Percentiles rank a stretch among this genome's conserved stretches.
Evolutionary conservation across 352 stramenopile species (phyloP).

Genomic region (Phytopythium chamaehyphon): DNA sequence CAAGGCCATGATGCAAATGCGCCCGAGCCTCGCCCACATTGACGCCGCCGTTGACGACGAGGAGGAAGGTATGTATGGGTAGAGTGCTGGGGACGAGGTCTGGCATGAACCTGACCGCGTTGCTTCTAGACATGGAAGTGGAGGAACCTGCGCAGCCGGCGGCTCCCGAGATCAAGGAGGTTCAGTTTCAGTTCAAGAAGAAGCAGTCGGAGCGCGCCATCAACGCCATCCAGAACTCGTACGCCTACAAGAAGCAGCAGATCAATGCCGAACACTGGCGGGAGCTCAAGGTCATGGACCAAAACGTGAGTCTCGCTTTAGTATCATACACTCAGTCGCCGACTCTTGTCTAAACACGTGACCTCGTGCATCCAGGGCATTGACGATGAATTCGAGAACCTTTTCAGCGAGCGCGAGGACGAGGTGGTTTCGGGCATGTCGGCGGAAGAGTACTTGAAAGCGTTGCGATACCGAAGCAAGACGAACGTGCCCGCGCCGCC

Average conservation of each 20-base stretch:
- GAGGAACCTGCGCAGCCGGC: constrained; percentile 49
- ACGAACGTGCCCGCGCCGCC: constrained; percentile 17
- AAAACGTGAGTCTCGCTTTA: constrained; percentile 37
- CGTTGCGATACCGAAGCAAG: constrained; percentile 61
- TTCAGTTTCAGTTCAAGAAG: constrained; percentile 88
- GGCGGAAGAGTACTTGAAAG: constrained; percentile 63
- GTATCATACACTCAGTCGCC: neutral
- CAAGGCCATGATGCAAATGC: constrained; percentile 72
- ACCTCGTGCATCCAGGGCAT: constrained; percentile 10
- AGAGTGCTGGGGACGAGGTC: no score
- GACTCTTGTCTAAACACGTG: constrained; percentile 7
- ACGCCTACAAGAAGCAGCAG: constrained; percentile 79
- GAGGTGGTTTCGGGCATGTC: constrained; percentile 69
- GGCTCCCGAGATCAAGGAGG: constrained; percentile 60
- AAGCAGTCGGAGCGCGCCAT: constrained; percentile 79
- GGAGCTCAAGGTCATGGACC: constrained; percentile 66
- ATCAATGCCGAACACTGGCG: constrained; percentile 78
- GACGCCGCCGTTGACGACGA: constrained; percentile 71
- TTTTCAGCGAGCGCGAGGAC: constrained; percentile 82
- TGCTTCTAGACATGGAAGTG: constrained; percentile 43
- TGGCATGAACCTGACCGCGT: neutral
- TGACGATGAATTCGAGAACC: constrained; percentile 75
- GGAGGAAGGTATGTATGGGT: constrained; percentile 38
- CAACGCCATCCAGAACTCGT: constrained; percentile 79
- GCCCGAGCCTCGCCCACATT: constrained; percentile 71